Evolutionary conservation across 140 eudicot genomes (phyloP).

Genomic region (Senecio squalidus): DNA sequence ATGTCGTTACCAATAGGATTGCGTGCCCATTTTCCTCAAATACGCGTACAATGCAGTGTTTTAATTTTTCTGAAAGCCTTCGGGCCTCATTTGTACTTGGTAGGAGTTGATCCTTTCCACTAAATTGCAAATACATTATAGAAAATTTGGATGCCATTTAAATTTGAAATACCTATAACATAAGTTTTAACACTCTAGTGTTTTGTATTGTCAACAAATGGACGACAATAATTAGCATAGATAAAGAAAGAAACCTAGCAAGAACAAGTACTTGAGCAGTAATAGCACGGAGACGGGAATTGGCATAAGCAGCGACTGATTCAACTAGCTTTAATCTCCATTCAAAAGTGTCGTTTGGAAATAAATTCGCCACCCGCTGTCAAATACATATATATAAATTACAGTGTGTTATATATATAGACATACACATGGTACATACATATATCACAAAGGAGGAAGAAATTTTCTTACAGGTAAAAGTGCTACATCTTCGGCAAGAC

Average conservation of each 20-base stretch:
- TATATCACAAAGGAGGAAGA: not conserved
- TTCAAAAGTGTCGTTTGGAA: conserved; percentile 63
- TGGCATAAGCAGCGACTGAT: conserved; percentile 67
- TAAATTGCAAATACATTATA: conserved; percentile 23
- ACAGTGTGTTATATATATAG: too few relatives aligned
- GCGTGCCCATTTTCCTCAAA: conserved; percentile 76
- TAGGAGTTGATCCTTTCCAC: conserved; percentile 73
- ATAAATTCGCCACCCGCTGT: conserved; percentile 48
- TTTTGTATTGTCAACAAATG: not conserved
- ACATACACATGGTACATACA: too few relatives aligned
- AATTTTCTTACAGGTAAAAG: conserved; percentile 53
- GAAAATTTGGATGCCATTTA: not conserved
- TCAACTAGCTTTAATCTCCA: conserved; percentile 82
- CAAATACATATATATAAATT: not conserved
- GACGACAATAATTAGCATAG: not conserved
- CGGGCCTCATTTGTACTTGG: conserved; percentile 71
- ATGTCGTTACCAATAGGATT: conserved; percentile 18
- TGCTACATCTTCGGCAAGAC: conserved; percentile 45
- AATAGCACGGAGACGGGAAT: conserved; percentile 78
- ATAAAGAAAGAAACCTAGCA: conserved; percentile 49
- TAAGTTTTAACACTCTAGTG: too few relatives aligned
- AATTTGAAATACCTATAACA: too few relatives aligned
- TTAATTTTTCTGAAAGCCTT: conserved; percentile 48
- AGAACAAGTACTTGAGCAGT: conserved; percentile 76
- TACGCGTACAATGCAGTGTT: conserved; percentile 46